Evolutionary conservation across 495 filamentous ascomycete genomes (phyloP), one percentile per base, ranked within the genome.

Genomic region (Amphirosellinia nigrospora): DNA sequence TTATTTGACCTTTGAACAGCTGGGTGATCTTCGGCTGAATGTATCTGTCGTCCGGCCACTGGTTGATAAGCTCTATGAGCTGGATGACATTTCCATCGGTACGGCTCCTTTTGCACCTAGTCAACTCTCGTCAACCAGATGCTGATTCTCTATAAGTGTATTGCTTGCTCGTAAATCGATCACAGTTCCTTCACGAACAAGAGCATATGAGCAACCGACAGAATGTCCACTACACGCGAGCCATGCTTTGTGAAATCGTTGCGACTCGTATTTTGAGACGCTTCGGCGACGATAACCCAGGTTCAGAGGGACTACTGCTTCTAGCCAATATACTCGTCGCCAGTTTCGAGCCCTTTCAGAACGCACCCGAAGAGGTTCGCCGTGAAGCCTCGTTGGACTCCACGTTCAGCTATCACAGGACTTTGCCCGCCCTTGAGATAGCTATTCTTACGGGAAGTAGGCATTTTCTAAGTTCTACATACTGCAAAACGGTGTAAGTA

Each of bases 271-370:
- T 93, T 19, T 78, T 93, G 45, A 82, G 91, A 23, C 86, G 88
- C 21, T 91, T 87, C 69, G 86, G 91, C 72, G 91, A 93, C 73
- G 88, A 92, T 45, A 85, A 88, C 69, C 82, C 87, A 32, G 89
- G 88, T 16, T 84, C 84, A 1, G 74, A 84, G 23, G 89, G 88
- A n/a, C 81, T 93, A 26, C 82, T 92, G n/a, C 80, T 89, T 10
- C 81, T 93, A 21, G 85, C 90, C 2, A 89, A 92, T 53, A 88
- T 92, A n/a, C 81, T 93, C 41, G 87, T 93, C 60, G 88, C 89
- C 30, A 88, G 89, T 19, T 93, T 93, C 72, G 87, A 91, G 70
- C 91, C 91, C 7, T 92, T 93, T 68, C 89, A 91, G 71, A 89
- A 89, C 64, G 89, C 89, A 2, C 91, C 91, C 3, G 72, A 78